Percentiles rank a stretch among this genome's conserved stretches.
Evolutionary conservation across 768 basidiomycete species (phyloP).

Genomic region (Royoungia palumana): DNA sequence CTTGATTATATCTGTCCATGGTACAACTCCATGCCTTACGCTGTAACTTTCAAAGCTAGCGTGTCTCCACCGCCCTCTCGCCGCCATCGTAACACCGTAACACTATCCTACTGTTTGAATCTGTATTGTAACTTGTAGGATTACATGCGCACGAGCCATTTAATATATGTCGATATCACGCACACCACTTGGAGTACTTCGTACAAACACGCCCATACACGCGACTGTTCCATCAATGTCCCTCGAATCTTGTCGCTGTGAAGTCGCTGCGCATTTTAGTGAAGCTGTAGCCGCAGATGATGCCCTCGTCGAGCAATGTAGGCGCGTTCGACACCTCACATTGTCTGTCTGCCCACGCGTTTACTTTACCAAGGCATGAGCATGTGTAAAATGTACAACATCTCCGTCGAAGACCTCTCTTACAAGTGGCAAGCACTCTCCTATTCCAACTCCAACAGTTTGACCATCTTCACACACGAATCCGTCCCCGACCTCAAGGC

Average conservation of each 20-base stretch:
- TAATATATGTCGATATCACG: slow-evolving; percentile 14
- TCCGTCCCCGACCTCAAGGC: slow-evolving; percentile 44
- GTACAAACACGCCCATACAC: slow-evolving; percentile 2
- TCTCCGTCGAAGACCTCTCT: slow-evolving; percentile 49
- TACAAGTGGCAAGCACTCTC: slow-evolving; percentile 67
- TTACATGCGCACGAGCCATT: slow-evolving; percentile 15
- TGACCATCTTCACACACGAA: slow-evolving; percentile 48
- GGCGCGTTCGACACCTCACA: slow-evolving; percentile 9
- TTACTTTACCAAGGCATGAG: slow-evolving; percentile 45
- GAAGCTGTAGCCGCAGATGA: slow-evolving; percentile 37
- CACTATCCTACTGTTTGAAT: slow-evolving; percentile 22
- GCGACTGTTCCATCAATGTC: slow-evolving; percentile 11
- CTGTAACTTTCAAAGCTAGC: slow-evolving; percentile 9
- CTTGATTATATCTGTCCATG: slow-evolving; percentile 23
- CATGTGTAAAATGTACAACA: slow-evolving; percentile 61
- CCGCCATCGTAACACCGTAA: slow-evolving; percentile 20
- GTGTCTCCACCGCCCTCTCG: slow-evolving; percentile 15
- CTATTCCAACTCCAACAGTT: slow-evolving; percentile 24
- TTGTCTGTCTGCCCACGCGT: slow-evolving; percentile 11
- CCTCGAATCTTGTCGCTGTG: slow-evolving; percentile 11
- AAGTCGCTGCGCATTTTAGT: slow-evolving; percentile 27
- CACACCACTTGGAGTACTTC: slow-evolving; percentile 10
- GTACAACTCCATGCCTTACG: slow-evolving; percentile 14
- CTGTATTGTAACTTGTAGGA: slow-evolving; percentile 32
- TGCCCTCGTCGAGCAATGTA: slow-evolving; percentile 53